Base-by-base conservation (phyloP, 139 green algal species). In the Micractinium sp. region DNA sequence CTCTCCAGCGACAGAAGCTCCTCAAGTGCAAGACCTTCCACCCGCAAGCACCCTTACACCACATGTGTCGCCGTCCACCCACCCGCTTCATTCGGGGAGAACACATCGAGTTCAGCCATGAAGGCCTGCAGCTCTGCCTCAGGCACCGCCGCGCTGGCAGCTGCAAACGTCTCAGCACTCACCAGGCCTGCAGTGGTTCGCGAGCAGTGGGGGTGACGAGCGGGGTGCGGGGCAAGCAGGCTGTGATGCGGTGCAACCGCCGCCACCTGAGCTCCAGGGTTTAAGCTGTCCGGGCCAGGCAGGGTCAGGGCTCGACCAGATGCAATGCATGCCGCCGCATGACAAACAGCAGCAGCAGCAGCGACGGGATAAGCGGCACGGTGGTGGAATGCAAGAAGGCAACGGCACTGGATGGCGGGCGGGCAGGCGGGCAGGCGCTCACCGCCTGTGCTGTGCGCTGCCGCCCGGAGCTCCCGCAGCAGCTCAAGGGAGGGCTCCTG, bases 401-500 rank as follows among this genome's bases (percentile, higher is more conserved):
- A 75, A 31, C 67, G 67, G 23, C 47, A 9, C 47, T 56, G 47
- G 25, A 35, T n/a, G 1, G 67, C 67, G n/a, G 20, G 67, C 22
- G 4, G 67, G 22, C 67, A 75, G 20, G 67, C 67, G 33, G 67
- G 67, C 67, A 39, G 15, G 63, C 3, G 71, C 71, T 77, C 71
- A 77, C 80, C 80, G 36, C 80, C 53, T 7, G 0, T 20, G 16
- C 12, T 39, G 29, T 39, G 53, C 5, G 83, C 83, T 13, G 83
- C 83, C 0, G 63, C 56, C 3, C 83, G 27, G 36, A 89, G 31
- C 77, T 90, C 85, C 0, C 22, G 7, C n/a, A 87, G 81, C 73
- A 91, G 36, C 7, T 63, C 39, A 61, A 90, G 84, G 0, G 90
- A 89, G 4, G 92, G 90, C 63, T 94, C 85, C 31, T 91, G 47